These are phyloP conservation scores for Penicillium griseofulvum DNA, from an alignment of 2,329 filamentous ascomycete genomes.

Conservation along the genomic window DNA sequence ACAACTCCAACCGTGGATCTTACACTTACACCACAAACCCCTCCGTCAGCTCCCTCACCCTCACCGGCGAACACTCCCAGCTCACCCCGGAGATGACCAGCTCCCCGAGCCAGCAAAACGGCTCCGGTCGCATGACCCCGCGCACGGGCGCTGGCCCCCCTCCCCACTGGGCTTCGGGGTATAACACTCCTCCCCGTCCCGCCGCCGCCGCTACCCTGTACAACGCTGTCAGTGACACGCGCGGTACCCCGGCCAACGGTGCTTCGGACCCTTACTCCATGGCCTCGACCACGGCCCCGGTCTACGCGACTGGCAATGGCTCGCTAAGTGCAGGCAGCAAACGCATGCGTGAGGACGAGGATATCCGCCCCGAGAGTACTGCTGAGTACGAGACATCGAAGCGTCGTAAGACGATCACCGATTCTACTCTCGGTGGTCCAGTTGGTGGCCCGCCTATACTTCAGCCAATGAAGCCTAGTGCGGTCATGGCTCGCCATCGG, in stretches of 20 bases:
- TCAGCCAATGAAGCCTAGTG: constrained; percentile 46
- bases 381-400: constrained; percentile 64
- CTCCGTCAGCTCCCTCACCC: constrained; percentile 62
- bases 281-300: constrained; percentile 60
- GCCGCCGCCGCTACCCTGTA: constrained; percentile 75
- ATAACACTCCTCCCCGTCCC: constrained; percentile 74
- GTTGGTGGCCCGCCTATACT: constrained; percentile 41
- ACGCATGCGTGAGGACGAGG: constrained; percentile 64
- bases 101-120: constrained; percentile 72
- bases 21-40: constrained; percentile 74
- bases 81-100: constrained; percentile 78
- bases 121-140: constrained; percentile 80
- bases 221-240: constrained; percentile 82
- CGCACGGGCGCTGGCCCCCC: constrained; percentile 71
- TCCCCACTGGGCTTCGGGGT: constrained; percentile 71
- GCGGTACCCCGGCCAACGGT: constrained; percentile 63
- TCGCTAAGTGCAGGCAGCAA: constrained; percentile 54
- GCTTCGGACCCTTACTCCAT: constrained; percentile 69
- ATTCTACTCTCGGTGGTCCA: constrained; percentile 51
- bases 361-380: constrained; percentile 62
- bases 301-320: constrained; percentile 62
- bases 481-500: constrained; percentile 41
- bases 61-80: constrained; percentile 71
- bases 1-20: constrained; percentile 67
- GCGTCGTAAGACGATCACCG: constrained; percentile 73